A percentile compares a stretch with the other conserved stretches of the same genome.
These are phyloP conservation scores for Solanum neorickii DNA, from an alignment of 257 asterid genomes.

Conservation along the genomic window DNA sequence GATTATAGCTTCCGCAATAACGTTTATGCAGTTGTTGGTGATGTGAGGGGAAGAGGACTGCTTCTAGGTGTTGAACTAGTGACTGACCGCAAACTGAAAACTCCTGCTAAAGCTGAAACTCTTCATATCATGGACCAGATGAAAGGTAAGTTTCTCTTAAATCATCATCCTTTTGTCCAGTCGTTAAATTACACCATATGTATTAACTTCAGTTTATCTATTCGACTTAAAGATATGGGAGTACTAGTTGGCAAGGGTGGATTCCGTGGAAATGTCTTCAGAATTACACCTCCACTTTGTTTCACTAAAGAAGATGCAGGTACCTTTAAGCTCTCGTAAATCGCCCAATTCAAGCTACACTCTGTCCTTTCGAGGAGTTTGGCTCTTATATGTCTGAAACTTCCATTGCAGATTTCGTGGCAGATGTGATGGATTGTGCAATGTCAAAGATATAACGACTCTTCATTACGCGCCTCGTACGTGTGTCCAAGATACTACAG, in stretches of 20 bases:
- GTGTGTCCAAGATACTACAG: not conserved
- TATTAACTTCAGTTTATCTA: not conserved
- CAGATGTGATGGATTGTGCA: constrained; percentile 57
- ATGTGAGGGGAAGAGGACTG: constrained; percentile 74
- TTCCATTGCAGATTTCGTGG: constrained; percentile 47
- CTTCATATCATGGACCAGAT: constrained; percentile 62
- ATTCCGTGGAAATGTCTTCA: constrained; percentile 72
- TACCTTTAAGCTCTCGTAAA: constrained; percentile 1
- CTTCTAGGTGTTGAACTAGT: constrained; percentile 92
- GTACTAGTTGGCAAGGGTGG: constrained; percentile 91
- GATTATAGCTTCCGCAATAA: not conserved
- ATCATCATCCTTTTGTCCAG: not conserved
- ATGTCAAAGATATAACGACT: constrained; percentile 40
- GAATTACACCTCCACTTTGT: constrained; percentile 95
- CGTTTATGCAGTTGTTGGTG: not conserved
- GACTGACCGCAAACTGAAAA: constrained; percentile 52
- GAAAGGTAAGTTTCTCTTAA: constrained; percentile 43
- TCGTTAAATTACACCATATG: not conserved
- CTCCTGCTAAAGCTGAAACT: constrained; percentile 76
- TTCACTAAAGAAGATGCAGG: constrained; percentile 92
- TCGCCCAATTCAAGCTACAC: not conserved
- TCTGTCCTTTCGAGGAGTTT: not conserved
- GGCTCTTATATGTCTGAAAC: not conserved
- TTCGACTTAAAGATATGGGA: constrained; percentile 53
- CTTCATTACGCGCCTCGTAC: not conserved